These are phyloP conservation scores for Alternaria gaisen DNA, from an alignment of 2,329 filamentous ascomycete genomes.

Conservation along the genomic window DNA sequence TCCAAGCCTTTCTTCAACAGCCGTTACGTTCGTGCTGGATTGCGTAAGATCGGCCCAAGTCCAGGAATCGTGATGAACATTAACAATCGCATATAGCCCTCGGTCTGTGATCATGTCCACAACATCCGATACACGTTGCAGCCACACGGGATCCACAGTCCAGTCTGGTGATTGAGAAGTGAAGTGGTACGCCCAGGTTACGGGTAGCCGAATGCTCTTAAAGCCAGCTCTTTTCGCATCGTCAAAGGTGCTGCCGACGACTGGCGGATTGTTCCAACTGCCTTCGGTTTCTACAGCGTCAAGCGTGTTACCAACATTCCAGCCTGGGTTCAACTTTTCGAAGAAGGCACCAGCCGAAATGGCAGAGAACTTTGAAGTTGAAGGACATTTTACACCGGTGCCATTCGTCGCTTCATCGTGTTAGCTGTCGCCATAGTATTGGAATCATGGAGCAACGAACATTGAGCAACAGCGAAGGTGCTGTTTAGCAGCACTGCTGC, in stretches of 20 bases:
- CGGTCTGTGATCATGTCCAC: slow-evolving; percentile 63
- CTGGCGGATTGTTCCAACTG: slow-evolving; percentile 66
- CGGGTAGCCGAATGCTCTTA: slow-evolving; percentile 66
- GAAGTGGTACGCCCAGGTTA: slow-evolving; percentile 68
- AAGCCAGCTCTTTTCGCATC: slow-evolving; percentile 64
- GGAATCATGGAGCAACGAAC: not conserved
- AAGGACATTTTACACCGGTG: slow-evolving; percentile 46
- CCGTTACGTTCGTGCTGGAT: slow-evolving; percentile 57
- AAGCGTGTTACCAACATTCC: slow-evolving; percentile 69
- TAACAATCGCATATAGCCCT: slow-evolving; percentile 64
- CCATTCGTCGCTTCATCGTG: slow-evolving; percentile 18
- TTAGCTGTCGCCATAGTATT: not conserved
- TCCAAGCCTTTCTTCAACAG: slow-evolving; percentile 66
- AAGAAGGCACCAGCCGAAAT: slow-evolving; percentile 60
- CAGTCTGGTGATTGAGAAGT: slow-evolving; percentile 60
- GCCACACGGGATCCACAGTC: slow-evolving; percentile 64
- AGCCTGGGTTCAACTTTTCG: slow-evolving; percentile 62
- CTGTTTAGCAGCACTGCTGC: slow-evolving; percentile 26
- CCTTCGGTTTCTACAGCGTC: slow-evolving; percentile 66
- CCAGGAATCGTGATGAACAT: slow-evolving; percentile 69
- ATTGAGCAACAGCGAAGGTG: slow-evolving; percentile 23
- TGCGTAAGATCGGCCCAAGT: slow-evolving; percentile 65
- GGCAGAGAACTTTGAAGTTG: slow-evolving; percentile 53
- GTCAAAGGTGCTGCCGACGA: slow-evolving; percentile 61
- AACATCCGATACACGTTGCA: slow-evolving; percentile 66